Conservation (phyloP, 2,329 filamentous ascomycete genomes). For the Fusarium hostae region DNA sequence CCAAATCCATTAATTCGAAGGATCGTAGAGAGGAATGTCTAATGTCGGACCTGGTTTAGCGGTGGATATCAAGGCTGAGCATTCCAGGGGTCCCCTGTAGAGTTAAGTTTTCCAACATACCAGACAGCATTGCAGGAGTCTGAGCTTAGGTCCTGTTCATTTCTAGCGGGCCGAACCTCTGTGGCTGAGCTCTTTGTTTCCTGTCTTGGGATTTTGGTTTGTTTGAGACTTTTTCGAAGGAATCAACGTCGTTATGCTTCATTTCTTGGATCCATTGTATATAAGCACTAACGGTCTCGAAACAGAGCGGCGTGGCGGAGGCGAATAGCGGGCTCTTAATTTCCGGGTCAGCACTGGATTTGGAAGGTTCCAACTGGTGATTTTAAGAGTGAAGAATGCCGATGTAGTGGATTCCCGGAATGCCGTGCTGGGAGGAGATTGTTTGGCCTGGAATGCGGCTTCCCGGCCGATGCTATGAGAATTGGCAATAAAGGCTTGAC, state of each 20-base stretch:
- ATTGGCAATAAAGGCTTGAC: not conserved
- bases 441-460: not conserved
- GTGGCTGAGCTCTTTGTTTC: not conserved
- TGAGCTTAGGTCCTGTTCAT: not conserved
- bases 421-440: not conserved
- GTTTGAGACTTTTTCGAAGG: not conserved
- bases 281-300: constrained; percentile 21
- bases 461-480: not conserved
- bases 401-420: not conserved
- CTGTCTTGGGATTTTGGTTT: not conserved
- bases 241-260: not conserved
- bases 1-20: not conserved
- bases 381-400: not conserved
- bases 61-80: constrained; percentile 3
- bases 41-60: constrained; percentile 12
- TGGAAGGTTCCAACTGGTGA: not conserved
- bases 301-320: constrained; percentile 1
- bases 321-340: constrained; percentile 12
- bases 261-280: not conserved
- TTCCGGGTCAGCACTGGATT: not conserved
- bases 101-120: constrained; percentile 6
- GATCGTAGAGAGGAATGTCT: constrained; percentile 22
- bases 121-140: not conserved
- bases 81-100: constrained; percentile 18
- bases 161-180: not conserved